Percentiles rank a stretch among this genome's conserved stretches.
Evolutionary conservation across 2,329 filamentous ascomycete species (phyloP).

Genomic region (Cladosporium sp.): DNA sequence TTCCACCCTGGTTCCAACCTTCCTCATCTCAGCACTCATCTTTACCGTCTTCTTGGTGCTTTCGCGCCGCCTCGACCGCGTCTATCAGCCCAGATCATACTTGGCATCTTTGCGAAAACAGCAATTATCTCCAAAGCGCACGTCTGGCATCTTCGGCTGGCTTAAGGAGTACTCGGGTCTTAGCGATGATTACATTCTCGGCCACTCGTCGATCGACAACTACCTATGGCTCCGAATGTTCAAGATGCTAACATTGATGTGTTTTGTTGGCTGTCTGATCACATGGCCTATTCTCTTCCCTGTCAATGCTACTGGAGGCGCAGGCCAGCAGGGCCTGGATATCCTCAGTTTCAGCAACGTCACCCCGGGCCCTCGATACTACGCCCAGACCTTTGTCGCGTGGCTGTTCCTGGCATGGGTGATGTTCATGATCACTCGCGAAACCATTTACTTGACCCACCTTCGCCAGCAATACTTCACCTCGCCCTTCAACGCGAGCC

Average conservation of each 20-base stretch:
- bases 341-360: slow-evolving; percentile 35
- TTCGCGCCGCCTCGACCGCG: slow-evolving; percentile 38
- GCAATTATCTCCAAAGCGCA: slow-evolving; percentile 45
- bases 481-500: slow-evolving; percentile 39
- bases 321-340: slow-evolving; percentile 21
- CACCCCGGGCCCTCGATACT: slow-evolving; percentile 37
- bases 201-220: slow-evolving; percentile 44
- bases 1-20: slow-evolving; percentile 46
- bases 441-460: slow-evolving; percentile 42
- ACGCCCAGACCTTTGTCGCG: slow-evolving; percentile 38
- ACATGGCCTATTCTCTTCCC: slow-evolving; percentile 46
- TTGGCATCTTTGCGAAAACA: slow-evolving; percentile 27
- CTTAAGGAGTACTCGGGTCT: slow-evolving; percentile 39
- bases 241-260: slow-evolving; percentile 39
- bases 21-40: slow-evolving; percentile 42
- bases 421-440: slow-evolving; percentile 42
- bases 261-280: slow-evolving; percentile 41
- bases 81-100: slow-evolving; percentile 33
- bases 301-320: slow-evolving; percentile 38
- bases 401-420: slow-evolving; percentile 40
- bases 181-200: slow-evolving; percentile 41
- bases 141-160: slow-evolving; percentile 49
- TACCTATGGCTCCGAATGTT: slow-evolving; percentile 47
- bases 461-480: slow-evolving; percentile 44
- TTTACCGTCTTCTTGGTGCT: slow-evolving; percentile 45